Evolutionary conservation across 805 yeast genomes (phyloP).

Genomic region (Suhomyces faveliae): DNA sequence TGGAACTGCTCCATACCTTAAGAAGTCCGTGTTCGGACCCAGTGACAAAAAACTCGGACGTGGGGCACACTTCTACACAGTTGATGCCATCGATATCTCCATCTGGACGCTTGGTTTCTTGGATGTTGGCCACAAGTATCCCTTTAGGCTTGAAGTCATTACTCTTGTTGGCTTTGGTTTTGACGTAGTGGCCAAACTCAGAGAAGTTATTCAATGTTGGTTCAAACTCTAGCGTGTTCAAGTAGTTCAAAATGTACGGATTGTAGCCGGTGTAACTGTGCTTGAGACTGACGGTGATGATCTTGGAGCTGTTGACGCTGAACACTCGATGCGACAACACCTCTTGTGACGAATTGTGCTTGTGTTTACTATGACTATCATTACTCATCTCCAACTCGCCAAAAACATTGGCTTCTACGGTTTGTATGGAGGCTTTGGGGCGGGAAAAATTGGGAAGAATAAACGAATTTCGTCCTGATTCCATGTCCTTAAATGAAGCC

Average conservation of each 20-base stretch:
- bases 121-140: constrained; percentile 57
- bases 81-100: constrained; percentile 42
- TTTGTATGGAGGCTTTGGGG: constrained; percentile 38
- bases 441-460: constrained; percentile 30
- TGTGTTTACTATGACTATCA: constrained; percentile 17
- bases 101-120: constrained; percentile 54
- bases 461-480: constrained; percentile 20
- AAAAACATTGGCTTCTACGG: constrained; percentile 41
- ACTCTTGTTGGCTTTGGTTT: constrained; percentile 6
- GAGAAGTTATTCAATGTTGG: constrained; percentile 58
- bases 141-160: constrained; percentile 40
- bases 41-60: constrained; percentile 65
- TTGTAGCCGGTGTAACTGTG: constrained; percentile 70
- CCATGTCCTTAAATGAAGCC: constrained; percentile 10
- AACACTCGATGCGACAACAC: constrained; percentile 19
- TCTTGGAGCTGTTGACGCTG: constrained; percentile 30
- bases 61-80: constrained; percentile 57
- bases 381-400: constrained; percentile 43
- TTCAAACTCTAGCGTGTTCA: constrained; percentile 52
- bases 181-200: constrained; percentile 57
- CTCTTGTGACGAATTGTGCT: constrained; percentile 9
- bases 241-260: constrained; percentile 57
- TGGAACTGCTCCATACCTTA: constrained; percentile 73
- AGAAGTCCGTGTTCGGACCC: constrained; percentile 75
- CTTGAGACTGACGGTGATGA: constrained; percentile 34